Evolutionary conservation across 441 rosid genomes (phyloP), one percentile per base, ranked within the genome.

Genomic region (Bocquillonia castaneifolia): DNA sequence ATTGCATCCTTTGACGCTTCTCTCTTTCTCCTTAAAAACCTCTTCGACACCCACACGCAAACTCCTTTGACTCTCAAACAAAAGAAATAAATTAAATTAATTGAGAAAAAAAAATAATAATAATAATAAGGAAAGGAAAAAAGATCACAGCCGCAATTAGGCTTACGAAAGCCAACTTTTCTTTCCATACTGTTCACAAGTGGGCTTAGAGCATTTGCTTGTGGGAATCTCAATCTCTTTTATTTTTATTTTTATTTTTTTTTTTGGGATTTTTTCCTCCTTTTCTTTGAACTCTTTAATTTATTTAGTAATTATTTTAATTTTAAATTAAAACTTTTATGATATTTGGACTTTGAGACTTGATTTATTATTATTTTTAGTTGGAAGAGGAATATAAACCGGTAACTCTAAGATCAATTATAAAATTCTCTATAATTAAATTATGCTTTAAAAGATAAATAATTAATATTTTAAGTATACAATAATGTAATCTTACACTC

Each of bases 31-130:
- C 85, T 64, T 59, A 23, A 77, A 79, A 76, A 59, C 80, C 80
- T 84, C 81, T 81, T 76, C 89, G 65, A 84, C 82, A 74, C 81
- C 91, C 84, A 76, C 94, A 88, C 98, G 97, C 97, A 85, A 88
- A 68, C 91, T 81, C 87, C 86, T 85, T 87, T 86, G 93, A 87
- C 92, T 76, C 79, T 70, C 77, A 32, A 65, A 63, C 71, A 63
- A 37, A 36, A 1, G 47, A 53, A 65, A 64, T 14, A 25, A 57
- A 20, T 34, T 2, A 63, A 18, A 12, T 53, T 10, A 66, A 45
- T 1, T 22, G 28, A 10, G 2, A 40, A n/a, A 54, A 29, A 6
- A 26, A 8, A 18, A 22, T 2, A 14, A 52, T 10, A 37, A 18
- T n/a, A 18, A n/a, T 2, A 40, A 26, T 4, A 14, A 22, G 22